phyloP scores from a whole-genome alignment of 441 rosid genomes.

The Capsella rubella region DNA sequence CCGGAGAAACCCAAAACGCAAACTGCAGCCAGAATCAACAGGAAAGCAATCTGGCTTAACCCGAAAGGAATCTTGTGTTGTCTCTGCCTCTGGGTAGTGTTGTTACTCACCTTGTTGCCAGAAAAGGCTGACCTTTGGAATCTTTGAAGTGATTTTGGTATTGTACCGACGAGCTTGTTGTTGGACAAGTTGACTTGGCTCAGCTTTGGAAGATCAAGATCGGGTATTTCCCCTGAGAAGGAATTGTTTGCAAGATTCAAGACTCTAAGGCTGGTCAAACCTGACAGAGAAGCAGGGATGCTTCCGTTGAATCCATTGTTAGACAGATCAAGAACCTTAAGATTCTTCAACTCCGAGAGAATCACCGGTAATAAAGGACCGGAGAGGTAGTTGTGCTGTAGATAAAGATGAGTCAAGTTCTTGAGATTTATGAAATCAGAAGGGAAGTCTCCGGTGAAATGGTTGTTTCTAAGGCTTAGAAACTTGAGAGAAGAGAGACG shows the following conservation, averaged over 20 bases:
- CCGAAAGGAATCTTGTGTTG: slow-evolving; percentile 56
- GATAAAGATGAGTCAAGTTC: slow-evolving; percentile 71
- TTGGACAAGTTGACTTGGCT: slow-evolving; percentile 72
- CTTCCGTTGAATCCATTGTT: slow-evolving; percentile 77
- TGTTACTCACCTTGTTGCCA: slow-evolving; percentile 61
- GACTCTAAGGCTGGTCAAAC: slow-evolving; percentile 65
- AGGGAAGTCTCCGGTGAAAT: slow-evolving; percentile 70
- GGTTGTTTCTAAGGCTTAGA: slow-evolving; percentile 84
- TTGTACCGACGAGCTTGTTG: slow-evolving; percentile 63
- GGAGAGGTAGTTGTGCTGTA: slow-evolving; percentile 72
- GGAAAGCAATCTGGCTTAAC: slow-evolving; percentile 58
- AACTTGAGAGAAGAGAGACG: slow-evolving; percentile 74
- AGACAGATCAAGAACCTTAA: slow-evolving; percentile 72
- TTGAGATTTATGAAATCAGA: slow-evolving; percentile 64
- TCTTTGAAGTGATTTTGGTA: slow-evolving; percentile 65
- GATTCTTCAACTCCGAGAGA: slow-evolving; percentile 63
- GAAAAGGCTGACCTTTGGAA: slow-evolving; percentile 67
- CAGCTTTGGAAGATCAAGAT: slow-evolving; percentile 56
- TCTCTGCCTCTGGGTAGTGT: slow-evolving; percentile 35
- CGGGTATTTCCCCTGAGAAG: slow-evolving; percentile 61
- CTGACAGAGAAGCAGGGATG: slow-evolving; percentile 64
- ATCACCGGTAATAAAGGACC: slow-evolving; percentile 60
- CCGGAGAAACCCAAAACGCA: slow-evolving; percentile 53
- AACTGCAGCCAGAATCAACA: slow-evolving; percentile 59
- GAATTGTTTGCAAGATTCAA: slow-evolving; percentile 83